Conservation (phyloP, 805 yeast genomes). For the Pichia occidentalis region DNA sequence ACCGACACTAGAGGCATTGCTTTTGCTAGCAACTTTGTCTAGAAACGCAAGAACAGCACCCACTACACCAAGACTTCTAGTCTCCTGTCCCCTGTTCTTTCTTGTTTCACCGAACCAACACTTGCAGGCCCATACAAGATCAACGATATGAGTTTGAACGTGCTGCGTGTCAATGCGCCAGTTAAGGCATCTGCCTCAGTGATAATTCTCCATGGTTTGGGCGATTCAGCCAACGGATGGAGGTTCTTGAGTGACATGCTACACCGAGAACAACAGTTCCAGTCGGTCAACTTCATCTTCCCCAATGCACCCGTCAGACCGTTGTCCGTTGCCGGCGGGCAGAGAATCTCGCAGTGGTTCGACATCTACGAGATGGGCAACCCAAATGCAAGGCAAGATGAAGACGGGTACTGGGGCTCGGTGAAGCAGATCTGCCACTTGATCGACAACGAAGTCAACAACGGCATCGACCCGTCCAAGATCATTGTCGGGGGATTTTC, state of each 20-base stretch:
- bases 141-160: slow-evolving; percentile 21
- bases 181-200: slow-evolving; percentile 52
- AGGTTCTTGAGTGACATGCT: slow-evolving; percentile 66
- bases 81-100: no score
- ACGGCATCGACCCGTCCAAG: slow-evolving; percentile 52
- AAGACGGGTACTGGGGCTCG: slow-evolving; percentile 46
- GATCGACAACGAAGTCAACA: slow-evolving; percentile 47
- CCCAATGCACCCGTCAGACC: slow-evolving; percentile 83
- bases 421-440: slow-evolving; percentile 39
- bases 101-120: no score
- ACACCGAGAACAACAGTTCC: slow-evolving; percentile 37
- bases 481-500: slow-evolving; percentile 93
- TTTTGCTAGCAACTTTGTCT: no score
- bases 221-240: slow-evolving; percentile 92
- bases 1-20: background rate
- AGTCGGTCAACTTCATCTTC: slow-evolving; percentile 66
- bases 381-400: slow-evolving; percentile 42
- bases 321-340: slow-evolving; percentile 61
- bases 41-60: no score
- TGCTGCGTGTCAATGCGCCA: slow-evolving; percentile 35
- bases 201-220: slow-evolving; percentile 83
- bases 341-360: slow-evolving; percentile 79
- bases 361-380: slow-evolving; percentile 57
- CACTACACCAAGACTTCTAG: no score
- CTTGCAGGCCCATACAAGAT: no score